phyloP scores from a whole-genome alignment of 169 alveolate species.

The Miamiensis avidus region DNA sequence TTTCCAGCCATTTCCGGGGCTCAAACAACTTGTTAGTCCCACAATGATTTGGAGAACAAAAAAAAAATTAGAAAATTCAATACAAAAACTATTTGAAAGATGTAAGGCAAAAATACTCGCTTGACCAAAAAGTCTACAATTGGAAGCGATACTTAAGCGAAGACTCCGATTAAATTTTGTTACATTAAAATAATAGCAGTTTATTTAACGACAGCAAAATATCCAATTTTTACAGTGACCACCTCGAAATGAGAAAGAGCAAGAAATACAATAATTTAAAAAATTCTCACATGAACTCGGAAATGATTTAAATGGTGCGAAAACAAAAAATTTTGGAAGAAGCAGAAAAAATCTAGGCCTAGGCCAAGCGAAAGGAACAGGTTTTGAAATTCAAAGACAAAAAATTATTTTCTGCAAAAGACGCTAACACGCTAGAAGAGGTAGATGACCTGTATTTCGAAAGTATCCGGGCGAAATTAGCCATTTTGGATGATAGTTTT shows the following conservation, averaged over 20 bases:
- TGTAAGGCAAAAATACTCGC: neutral
- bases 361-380: neutral
- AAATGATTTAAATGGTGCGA: neutral
- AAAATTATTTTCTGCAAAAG: neutral
- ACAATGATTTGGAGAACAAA: neutral
- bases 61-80: neutral
- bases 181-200: neutral
- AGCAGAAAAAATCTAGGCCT: neutral
- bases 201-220: neutral
- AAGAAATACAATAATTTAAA: no score
- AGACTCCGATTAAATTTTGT: neutral
- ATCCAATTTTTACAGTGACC: neutral
- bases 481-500: neutral
- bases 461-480: neutral
- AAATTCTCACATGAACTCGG: no score
- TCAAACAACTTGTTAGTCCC: no score
- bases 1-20: no score
- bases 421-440: neutral
- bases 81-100: neutral
- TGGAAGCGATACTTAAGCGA: neutral
- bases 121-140: neutral
- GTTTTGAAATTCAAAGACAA: neutral
- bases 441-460: neutral
- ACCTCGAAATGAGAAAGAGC: neutral
- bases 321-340: neutral